These are phyloP conservation scores for Craterostigma plantagineum DNA, from an alignment of 257 asterid species.

Conservation along the genomic window DNA sequence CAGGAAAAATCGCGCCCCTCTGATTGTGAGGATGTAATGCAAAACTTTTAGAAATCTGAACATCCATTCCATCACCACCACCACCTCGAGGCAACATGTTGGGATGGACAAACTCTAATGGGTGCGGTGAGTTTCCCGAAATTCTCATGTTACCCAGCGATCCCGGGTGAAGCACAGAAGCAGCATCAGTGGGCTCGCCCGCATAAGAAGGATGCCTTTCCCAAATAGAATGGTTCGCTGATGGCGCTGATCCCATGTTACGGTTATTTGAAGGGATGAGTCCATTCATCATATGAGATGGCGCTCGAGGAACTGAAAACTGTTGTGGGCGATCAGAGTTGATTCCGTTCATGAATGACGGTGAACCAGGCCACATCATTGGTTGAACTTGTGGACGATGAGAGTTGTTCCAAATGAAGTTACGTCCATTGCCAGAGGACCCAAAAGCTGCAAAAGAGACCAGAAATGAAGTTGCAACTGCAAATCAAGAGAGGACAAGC, in stretches of 20 bases:
- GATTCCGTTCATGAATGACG: slow-evolving; percentile 57
- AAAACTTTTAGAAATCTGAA: slow-evolving; percentile 40
- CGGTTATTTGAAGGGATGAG: too few relatives aligned
- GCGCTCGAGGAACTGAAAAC: slow-evolving; percentile 64
- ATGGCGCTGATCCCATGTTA: slow-evolving; percentile 93
- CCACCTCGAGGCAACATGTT: slow-evolving; percentile 51
- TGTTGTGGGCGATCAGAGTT: slow-evolving; percentile 49
- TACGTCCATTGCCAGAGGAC: slow-evolving; percentile 66
- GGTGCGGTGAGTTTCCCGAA: slow-evolving; percentile 70
- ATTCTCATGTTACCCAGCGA: slow-evolving; percentile 77
- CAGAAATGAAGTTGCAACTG: not conserved
- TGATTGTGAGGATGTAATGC: slow-evolving; percentile 73
- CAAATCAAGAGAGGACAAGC: too few relatives aligned
- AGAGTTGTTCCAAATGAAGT: slow-evolving; percentile 66
- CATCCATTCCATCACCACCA: slow-evolving; percentile 48
- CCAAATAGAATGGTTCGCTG: slow-evolving; percentile 77
- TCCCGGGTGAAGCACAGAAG: slow-evolving; percentile 80
- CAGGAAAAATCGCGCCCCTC: slow-evolving; percentile 72
- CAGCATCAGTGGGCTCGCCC: slow-evolving; percentile 78
- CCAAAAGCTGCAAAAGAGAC: slow-evolving; percentile 40
- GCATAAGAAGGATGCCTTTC: slow-evolving; percentile 56
- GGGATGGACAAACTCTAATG: slow-evolving; percentile 58
- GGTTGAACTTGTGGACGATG: slow-evolving; percentile 61
- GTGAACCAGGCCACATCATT: slow-evolving; percentile 64
- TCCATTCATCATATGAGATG: slow-evolving; percentile 49